Percentiles rank a stretch among this genome's conserved stretches.
These are phyloP conservation scores for Podaxis mareebaensis DNA, from an alignment of 768 basidiomycete species.

Conservation along the genomic window DNA sequence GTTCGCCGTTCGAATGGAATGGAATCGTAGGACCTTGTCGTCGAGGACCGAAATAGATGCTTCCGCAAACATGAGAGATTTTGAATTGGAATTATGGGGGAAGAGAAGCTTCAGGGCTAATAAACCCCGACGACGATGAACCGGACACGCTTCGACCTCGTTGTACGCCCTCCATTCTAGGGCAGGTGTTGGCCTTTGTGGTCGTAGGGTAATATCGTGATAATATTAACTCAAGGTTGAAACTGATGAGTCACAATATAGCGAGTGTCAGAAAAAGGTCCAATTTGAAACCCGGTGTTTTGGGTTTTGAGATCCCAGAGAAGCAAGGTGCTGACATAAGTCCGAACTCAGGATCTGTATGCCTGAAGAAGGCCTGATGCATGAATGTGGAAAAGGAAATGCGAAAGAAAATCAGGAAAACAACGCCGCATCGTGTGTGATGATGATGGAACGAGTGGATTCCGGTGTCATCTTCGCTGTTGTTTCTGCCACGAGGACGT, in stretches of 20 bases:
- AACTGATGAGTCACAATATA: slow-evolving; percentile 3
- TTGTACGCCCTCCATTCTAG: neutral
- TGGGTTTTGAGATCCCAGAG: neutral
- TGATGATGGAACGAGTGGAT: neutral
- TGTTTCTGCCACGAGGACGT: slow-evolving; percentile 13
- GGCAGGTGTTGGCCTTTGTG: neutral
- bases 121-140: neutral
- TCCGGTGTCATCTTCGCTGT: neutral
- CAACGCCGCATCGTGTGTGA: neutral
- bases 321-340: slow-evolving; percentile 13
- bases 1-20: neutral
- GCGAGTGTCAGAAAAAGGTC: neutral
- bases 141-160: neutral
- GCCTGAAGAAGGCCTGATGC: neutral
- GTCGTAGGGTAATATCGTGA: neutral
- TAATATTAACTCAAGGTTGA: slow-evolving; percentile 1
- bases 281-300: slow-evolving; percentile 4
- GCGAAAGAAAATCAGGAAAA: neutral
- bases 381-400: slow-evolving; percentile 8
- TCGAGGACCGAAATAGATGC: neutral
- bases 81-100: neutral
- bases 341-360: neutral
- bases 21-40: neutral
- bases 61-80: neutral
- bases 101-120: neutral